phyloP scores from a whole-genome alignment of 768 basidiomycete species.

The Amanita exitialis region DNA sequence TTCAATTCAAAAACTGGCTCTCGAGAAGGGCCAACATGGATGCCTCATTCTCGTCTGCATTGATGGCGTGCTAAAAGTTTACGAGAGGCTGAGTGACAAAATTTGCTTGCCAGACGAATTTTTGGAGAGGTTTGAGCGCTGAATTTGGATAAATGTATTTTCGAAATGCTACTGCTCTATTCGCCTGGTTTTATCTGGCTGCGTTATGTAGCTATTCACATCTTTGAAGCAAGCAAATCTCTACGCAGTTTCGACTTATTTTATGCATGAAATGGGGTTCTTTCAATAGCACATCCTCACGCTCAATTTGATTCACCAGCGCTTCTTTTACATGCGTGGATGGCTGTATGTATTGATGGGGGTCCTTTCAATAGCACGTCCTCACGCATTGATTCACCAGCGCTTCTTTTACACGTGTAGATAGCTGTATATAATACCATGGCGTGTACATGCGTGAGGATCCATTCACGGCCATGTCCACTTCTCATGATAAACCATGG shows the following conservation, averaged over 20 bases:
- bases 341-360: too few species aligned
- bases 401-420: conserved; percentile 2
- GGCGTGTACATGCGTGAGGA: neutral
- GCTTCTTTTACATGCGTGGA: too few species aligned
- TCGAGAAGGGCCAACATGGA: neutral
- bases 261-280: neutral
- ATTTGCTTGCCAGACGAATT: neutral
- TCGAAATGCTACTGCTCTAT: too few species aligned
- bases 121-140: neutral
- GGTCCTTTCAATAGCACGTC: neutral
- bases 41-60: conserved; percentile 3
- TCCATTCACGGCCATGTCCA: neutral
- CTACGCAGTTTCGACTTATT: too few species aligned
- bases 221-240: too few species aligned
- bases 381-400: neutral
- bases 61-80: neutral
- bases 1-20: neutral
- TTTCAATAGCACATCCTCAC: too few species aligned
- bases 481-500: neutral
- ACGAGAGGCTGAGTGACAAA: conserved; percentile 1
- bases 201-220: too few species aligned
- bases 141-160: neutral
- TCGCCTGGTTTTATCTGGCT: too few species aligned
- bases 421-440: neutral
- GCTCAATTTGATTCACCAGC: too few species aligned